These are phyloP conservation scores for Taphrina sp. DNA, from an alignment of 1,139 yeast genomes.

Conservation along the genomic window DNA sequence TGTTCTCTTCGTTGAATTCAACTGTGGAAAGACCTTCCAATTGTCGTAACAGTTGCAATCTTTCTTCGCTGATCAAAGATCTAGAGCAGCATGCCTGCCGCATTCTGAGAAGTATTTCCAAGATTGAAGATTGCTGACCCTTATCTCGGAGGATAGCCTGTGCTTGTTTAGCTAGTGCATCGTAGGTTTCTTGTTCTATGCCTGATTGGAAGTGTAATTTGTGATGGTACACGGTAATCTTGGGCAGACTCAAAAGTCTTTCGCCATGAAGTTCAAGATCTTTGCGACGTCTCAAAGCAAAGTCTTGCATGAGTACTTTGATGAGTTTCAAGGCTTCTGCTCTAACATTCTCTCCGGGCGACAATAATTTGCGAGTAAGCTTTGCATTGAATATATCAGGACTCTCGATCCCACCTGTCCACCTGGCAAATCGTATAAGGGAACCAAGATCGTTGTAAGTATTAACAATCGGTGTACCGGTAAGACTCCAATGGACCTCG, in stretches of 20 bases:
- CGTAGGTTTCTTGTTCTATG: constrained; percentile 64
- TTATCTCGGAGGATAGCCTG: constrained; percentile 66
- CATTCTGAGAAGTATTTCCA: constrained; percentile 77
- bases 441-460: constrained; percentile 82
- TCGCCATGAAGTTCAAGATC: constrained; percentile 67
- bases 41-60: constrained; percentile 27
- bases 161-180: constrained; percentile 68
- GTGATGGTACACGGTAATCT: constrained; percentile 46
- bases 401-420: constrained; percentile 82
- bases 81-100: constrained; percentile 89
- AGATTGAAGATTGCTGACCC: constrained; percentile 70
- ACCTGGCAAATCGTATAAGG: constrained; percentile 71
- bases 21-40: constrained; percentile 27
- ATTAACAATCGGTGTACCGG: constrained; percentile 94
- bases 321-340: constrained; percentile 70
- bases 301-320: constrained; percentile 78
- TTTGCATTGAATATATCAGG: constrained; percentile 69
- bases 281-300: constrained; percentile 80
- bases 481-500: constrained; percentile 75
- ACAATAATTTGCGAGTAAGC: constrained; percentile 51
- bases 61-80: constrained; percentile 39
- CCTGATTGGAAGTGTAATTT: constrained; percentile 56
- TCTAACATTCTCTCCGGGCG: constrained; percentile 13
- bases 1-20: constrained; percentile 34
- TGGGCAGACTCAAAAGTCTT: constrained; percentile 74